Evolutionary conservation across 2,329 filamentous ascomycete genomes (phyloP).

Genomic region (Hymenoscyphus occultus): DNA sequence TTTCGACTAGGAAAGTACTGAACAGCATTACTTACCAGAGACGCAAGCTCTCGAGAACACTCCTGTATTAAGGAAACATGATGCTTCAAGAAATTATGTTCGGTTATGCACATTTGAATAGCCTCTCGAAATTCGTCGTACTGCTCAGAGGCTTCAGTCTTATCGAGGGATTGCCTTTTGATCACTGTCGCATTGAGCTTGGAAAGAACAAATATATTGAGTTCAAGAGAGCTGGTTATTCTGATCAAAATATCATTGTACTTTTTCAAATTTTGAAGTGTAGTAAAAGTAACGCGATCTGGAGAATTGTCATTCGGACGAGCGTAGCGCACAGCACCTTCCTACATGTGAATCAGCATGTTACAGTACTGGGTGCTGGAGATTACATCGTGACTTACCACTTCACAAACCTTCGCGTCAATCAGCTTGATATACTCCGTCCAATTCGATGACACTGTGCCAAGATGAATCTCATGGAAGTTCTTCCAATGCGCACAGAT

Average conservation of each 20-base stretch:
- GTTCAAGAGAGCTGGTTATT: not conserved
- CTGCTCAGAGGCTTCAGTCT: not conserved
- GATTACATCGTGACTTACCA: not conserved
- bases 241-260: not conserved
- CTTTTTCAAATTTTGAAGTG: not conserved
- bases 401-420: not conserved
- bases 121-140: not conserved
- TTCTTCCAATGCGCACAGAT: not conserved
- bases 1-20: not conserved
- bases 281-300: not conserved
- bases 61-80: not conserved
- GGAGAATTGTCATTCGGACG: not conserved
- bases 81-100: not conserved
- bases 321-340: not conserved
- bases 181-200: not conserved
- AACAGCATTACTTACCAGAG: not conserved
- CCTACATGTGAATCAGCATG: not conserved
- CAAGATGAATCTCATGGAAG: not conserved
- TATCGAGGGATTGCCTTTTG: not conserved
- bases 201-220: not conserved
- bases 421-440: not conserved
- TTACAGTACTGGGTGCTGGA: not conserved
- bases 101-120: not conserved
- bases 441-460: not conserved
- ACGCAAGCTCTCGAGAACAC: not conserved